phyloP scores from a whole-genome alignment of 1,284 basidiomycete genomes.

The Schizophyllum amplum region DNA sequence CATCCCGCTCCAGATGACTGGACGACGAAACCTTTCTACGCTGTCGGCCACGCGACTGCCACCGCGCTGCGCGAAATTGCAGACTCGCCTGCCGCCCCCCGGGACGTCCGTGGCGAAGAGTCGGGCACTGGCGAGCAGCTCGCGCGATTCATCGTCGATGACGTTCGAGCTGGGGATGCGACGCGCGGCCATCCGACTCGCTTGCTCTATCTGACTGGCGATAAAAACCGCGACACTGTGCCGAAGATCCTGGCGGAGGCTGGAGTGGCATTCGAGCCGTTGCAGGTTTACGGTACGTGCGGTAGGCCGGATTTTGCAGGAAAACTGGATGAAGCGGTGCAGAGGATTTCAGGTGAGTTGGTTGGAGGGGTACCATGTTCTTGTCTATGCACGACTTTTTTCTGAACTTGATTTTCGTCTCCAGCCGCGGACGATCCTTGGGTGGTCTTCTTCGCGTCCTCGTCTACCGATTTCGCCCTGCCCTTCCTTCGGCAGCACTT shows the following conservation, averaged over 20 bases:
- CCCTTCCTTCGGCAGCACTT: constrained; percentile 45
- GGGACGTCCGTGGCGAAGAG: constrained; percentile 42
- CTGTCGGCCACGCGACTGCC: constrained; percentile 61
- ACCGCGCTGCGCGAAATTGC: constrained; percentile 32
- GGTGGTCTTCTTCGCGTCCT: constrained; percentile 73
- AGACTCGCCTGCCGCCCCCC: constrained; percentile 25
- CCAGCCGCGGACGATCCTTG: constrained; percentile 37
- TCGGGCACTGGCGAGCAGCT: constrained; percentile 62
- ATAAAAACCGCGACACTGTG: constrained; percentile 73
- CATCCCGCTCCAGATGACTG: constrained; percentile 28
- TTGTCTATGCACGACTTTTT: not conserved
- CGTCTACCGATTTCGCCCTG: constrained; percentile 48
- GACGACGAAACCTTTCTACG: constrained; percentile 60
- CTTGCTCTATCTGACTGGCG: constrained; percentile 69
- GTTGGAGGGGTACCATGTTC: no score
- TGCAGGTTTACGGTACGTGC: constrained; percentile 66
- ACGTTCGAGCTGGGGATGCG: constrained; percentile 19
- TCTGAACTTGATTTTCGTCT: not conserved
- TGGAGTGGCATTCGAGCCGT: constrained; percentile 33
- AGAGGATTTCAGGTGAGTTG: not conserved
- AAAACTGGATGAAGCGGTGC: constrained; percentile 17
- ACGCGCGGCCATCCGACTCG: constrained; percentile 12
- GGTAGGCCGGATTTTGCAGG: constrained; percentile 43
- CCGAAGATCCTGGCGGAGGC: constrained; percentile 39
- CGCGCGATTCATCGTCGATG: constrained; percentile 52